These are phyloP conservation scores for Orbilia blumenaviensis DNA, from an alignment of 2,329 filamentous ascomycete species.

Conservation along the genomic window DNA sequence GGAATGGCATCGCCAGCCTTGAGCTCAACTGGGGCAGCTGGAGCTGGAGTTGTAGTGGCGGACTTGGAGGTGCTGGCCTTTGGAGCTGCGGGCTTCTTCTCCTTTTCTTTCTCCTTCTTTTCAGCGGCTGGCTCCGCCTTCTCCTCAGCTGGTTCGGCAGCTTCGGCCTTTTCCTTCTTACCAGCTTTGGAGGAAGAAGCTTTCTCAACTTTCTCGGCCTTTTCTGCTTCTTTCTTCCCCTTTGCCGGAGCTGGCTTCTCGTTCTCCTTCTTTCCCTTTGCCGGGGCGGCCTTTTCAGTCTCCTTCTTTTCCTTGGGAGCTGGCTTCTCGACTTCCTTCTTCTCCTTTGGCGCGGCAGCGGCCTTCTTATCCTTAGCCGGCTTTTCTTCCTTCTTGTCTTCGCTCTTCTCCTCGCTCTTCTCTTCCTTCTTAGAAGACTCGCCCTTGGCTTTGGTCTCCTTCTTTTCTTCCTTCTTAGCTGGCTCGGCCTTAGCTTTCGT, in stretches of 20 bases:
- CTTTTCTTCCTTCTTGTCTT: conserved; percentile 57
- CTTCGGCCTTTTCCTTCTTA: conserved; percentile 15
- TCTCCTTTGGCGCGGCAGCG: conserved; percentile 56
- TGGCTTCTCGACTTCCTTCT: conserved; percentile 60
- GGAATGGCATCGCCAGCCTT: conserved; percentile 56
- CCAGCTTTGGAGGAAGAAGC: conserved; percentile 34
- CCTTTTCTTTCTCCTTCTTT: conserved; percentile 49
- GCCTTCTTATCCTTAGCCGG: conserved; percentile 42
- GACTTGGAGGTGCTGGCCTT: conserved; percentile 52
- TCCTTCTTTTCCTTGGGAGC: conserved; percentile 59
- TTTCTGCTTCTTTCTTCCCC: conserved; percentile 60
- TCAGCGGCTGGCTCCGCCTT: conserved; percentile 62
- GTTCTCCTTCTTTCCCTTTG: too few species aligned
- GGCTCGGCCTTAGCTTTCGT: conserved; percentile 7
- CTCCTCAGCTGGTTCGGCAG: conserved; percentile 15
- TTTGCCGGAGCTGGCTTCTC: conserved; percentile 57
- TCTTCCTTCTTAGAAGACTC: conserved; percentile 44
- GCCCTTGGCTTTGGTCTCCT: too few species aligned
- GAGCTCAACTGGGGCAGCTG: conserved; percentile 33
- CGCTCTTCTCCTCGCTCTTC: conserved; percentile 57
- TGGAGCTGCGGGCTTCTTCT: conserved; percentile 50
- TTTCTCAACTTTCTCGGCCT: conserved; percentile 59
- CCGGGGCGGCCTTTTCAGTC: conserved; percentile 8
- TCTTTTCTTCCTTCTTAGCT: conserved; percentile 35
- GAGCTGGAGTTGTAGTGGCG: conserved; percentile 43